These are phyloP conservation scores for Astraeus odoratus DNA, from an alignment of 768 basidiomycete genomes.

Conservation along the genomic window DNA sequence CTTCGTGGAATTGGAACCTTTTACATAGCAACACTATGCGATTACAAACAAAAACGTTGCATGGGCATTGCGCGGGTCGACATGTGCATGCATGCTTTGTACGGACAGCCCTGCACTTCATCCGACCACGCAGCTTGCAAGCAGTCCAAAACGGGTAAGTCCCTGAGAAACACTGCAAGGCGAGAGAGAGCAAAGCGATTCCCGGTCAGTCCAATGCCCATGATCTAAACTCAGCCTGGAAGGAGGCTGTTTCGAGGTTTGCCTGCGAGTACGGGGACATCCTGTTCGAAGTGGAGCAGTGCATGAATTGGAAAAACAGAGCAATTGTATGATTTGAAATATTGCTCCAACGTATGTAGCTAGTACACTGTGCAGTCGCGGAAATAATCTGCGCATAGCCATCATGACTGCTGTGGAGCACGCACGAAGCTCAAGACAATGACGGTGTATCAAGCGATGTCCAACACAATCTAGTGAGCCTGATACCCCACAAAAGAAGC, in stretches of 20 bases:
- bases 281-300: background rate
- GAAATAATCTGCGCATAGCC: background rate
- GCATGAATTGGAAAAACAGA: background rate
- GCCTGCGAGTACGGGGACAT: background rate
- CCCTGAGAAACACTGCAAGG: background rate
- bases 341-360: background rate
- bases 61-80: background rate
- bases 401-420: background rate
- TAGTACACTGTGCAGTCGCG: background rate
- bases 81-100: background rate
- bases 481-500: constrained; percentile 3
- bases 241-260: background rate
- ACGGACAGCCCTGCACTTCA: background rate
- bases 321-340: background rate
- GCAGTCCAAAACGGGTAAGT: background rate
- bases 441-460: background rate
- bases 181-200: background rate
- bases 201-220: background rate
- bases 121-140: background rate
- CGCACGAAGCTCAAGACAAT: background rate
- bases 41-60: background rate
- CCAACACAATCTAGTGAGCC: background rate
- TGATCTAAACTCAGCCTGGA: background rate
- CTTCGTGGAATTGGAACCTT: background rate
- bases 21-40: background rate